Evolutionary conservation across 106 monocot species (phyloP).

Genomic region (Dendrobium nobile): DNA sequence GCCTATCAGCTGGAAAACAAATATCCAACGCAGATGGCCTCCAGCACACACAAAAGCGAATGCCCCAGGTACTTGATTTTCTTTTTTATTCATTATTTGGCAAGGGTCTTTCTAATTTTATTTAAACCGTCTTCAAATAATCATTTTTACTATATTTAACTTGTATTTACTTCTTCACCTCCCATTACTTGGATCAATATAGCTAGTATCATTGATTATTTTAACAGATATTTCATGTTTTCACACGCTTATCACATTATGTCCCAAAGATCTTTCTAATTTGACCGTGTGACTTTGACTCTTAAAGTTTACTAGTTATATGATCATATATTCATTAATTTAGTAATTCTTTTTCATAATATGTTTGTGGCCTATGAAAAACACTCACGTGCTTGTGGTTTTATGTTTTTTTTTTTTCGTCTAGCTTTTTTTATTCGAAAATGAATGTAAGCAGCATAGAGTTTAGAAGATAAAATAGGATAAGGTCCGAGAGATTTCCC

Average conservation of each 20-base stretch:
- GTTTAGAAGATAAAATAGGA: too few species aligned
- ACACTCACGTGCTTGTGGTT: too few species aligned
- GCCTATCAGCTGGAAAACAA: conserved; percentile 23
- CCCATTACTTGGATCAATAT: background rate
- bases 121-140: background rate
- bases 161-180: background rate
- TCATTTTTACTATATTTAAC: background rate
- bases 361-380: background rate
- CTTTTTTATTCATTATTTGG: background rate
- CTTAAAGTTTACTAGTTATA: background rate
- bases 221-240: too few species aligned
- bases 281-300: background rate
- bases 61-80: conserved; percentile 30
- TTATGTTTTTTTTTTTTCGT: too few species aligned
- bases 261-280: background rate
- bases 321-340: background rate
- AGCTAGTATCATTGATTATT: too few species aligned
- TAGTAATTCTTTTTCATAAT: background rate
- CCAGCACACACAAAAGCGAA: conserved; percentile 34
- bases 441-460: too few species aligned
- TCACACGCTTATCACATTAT: background rate
- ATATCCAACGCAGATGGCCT: conserved; percentile 13
- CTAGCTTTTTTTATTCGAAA: too few species aligned
- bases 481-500: too few species aligned
- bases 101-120: background rate